phyloP scores from a whole-genome alignment of 2,329 filamentous ascomycete species.

The Aspergillus texensis region DNA sequence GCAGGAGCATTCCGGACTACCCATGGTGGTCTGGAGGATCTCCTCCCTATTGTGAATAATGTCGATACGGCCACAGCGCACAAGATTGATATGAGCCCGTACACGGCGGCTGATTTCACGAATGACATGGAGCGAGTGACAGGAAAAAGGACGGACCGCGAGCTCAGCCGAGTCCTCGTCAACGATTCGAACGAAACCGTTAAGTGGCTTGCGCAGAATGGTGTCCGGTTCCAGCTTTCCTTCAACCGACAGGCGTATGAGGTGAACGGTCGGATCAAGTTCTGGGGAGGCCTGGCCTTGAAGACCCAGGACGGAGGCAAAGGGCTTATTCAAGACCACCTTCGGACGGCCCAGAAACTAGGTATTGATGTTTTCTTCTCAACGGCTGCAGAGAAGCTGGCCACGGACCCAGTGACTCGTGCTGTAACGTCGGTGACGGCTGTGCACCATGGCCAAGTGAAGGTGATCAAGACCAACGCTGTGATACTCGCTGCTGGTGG shows the following conservation, averaged over 20 bases:
- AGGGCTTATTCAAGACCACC: constrained; percentile 57
- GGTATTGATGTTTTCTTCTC: constrained; percentile 53
- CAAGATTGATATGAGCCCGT: constrained; percentile 61
- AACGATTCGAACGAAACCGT: constrained; percentile 54
- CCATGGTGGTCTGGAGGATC: constrained; percentile 58
- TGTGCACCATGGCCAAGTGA: constrained; percentile 13
- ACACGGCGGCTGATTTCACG: constrained; percentile 58
- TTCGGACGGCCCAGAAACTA: constrained; percentile 44
- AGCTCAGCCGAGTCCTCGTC: constrained; percentile 54
- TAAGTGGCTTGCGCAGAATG: constrained; percentile 59
- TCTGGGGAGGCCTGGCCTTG: constrained; percentile 68
- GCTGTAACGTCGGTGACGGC: constrained; percentile 27
- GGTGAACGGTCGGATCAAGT: constrained; percentile 62
- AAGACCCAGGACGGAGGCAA: constrained; percentile 63
- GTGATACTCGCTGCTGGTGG: constrained; percentile 56
- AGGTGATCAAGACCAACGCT: constrained; percentile 23
- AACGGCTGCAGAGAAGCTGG: constrained; percentile 43
- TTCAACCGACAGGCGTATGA: constrained; percentile 70
- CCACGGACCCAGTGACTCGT: constrained; percentile 22
- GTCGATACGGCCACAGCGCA: constrained; percentile 49
- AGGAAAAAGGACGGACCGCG: constrained; percentile 54
- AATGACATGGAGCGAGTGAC: constrained; percentile 62
- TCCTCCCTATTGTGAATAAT: constrained; percentile 66
- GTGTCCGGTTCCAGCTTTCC: constrained; percentile 61
- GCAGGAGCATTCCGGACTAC: constrained; percentile 64